Conservation (phyloP, 2,329 filamentous ascomycete genomes). For the Aspergillus transmontanensis region DNA sequence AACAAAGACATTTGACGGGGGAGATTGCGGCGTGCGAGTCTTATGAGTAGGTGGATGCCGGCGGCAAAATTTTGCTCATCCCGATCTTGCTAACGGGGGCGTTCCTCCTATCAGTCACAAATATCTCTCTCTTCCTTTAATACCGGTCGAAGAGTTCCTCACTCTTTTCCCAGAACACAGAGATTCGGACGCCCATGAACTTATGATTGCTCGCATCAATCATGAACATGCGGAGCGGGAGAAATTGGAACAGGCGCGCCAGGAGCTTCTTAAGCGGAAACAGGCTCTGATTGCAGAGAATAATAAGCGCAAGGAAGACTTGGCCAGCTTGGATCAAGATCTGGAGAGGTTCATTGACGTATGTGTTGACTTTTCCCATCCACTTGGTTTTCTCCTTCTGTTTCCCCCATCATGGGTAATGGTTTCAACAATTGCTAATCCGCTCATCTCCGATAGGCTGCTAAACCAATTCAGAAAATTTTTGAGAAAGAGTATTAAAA, state of each 20-base stretch:
- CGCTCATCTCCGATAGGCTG: conserved; percentile 58
- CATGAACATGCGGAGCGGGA: conserved; percentile 86
- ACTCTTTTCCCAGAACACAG: conserved; percentile 72
- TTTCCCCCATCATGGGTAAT: neutral
- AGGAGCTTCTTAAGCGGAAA: conserved; percentile 73
- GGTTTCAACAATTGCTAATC: conserved; percentile 19
- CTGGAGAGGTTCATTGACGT: conserved; percentile 93
- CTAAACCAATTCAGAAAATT: conserved; percentile 82
- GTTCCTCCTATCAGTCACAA: conserved; percentile 59
- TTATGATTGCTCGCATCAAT: conserved; percentile 89
- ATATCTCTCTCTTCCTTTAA: conserved; percentile 81
- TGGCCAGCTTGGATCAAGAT: conserved; percentile 87
- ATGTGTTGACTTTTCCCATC: conserved; percentile 36
- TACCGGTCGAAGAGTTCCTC: conserved; percentile 82
- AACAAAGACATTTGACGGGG: conserved; percentile 84
- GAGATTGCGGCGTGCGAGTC: conserved; percentile 90
- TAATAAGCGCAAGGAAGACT: conserved; percentile 89
- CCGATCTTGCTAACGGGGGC: neutral
- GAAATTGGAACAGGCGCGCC: conserved; percentile 79
- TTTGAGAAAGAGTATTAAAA: conserved; percentile 71
- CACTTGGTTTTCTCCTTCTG: neutral
- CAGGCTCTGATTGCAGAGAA: conserved; percentile 73
- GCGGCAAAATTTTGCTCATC: neutral
- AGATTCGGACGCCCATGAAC: conserved; percentile 71
- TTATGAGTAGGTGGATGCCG: conserved; percentile 70